A percentile compares a stretch with the other conserved stretches of the same genome.
phyloP scores from a whole-genome alignment of 2,329 filamentous ascomycete genomes.

The Penicillium verrucosum region DNA sequence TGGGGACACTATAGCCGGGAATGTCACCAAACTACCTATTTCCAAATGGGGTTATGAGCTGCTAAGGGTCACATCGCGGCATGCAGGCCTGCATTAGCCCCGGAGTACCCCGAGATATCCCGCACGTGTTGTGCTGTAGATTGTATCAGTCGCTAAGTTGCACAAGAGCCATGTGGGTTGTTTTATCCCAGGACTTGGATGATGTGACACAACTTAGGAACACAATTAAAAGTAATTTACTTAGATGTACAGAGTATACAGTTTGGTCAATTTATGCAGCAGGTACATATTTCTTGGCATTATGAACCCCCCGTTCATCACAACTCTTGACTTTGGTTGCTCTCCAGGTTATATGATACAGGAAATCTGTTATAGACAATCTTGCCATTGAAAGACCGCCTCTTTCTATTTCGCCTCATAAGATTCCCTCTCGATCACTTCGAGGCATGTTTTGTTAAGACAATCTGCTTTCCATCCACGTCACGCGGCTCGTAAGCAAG shows the following conservation, averaged over 20 bases:
- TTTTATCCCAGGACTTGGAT: too few species aligned
- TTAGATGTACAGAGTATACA: background rate
- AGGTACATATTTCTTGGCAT: background rate
- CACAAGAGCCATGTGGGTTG: too few species aligned
- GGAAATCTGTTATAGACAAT: too few species aligned
- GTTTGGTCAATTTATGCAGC: background rate
- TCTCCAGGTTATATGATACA: too few species aligned
- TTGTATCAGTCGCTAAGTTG: background rate
- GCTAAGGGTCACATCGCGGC: slow-evolving; percentile 16
- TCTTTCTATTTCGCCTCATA: too few species aligned
- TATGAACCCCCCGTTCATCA: background rate
- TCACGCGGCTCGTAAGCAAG: background rate
- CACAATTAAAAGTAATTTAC: background rate
- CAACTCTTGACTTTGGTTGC: background rate
- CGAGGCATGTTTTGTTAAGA: background rate
- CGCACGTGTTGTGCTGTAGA: background rate
- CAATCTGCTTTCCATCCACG: background rate
- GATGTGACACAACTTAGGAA: background rate
- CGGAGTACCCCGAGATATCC: background rate
- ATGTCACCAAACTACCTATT: background rate
- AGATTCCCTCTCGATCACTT: background rate
- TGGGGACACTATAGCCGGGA: background rate
- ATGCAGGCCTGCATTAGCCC: slow-evolving; percentile 2
- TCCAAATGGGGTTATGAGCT: slow-evolving; percentile 11
- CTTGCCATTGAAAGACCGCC: too few species aligned